Percentiles rank a stretch among this genome's conserved stretches.
These are phyloP conservation scores for Pezicula rhizophila DNA, from an alignment of 2,329 filamentous ascomycete genomes.

Conservation along the genomic window DNA sequence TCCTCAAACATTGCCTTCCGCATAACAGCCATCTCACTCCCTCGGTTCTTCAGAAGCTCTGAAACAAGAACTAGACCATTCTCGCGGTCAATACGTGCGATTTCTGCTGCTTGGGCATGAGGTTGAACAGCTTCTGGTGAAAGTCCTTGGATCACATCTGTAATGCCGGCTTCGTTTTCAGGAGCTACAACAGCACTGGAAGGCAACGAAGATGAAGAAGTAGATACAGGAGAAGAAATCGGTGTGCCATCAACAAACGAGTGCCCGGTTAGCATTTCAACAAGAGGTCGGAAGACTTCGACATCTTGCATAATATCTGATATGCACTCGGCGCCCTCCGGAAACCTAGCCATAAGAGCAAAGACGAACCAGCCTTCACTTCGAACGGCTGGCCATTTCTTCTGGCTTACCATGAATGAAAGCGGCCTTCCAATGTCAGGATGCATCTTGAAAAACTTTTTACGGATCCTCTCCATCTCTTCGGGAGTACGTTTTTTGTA, in stretches of 20 bases:
- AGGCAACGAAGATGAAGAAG: background rate
- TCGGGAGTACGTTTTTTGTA: constrained; percentile 18
- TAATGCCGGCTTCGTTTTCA: background rate
- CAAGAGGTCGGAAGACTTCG: constrained; percentile 38
- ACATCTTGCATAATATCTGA: constrained; percentile 35
- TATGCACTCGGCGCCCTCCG: constrained; percentile 42
- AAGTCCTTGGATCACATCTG: constrained; percentile 5
- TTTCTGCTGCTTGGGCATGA: constrained; percentile 30
- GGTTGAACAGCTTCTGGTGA: constrained; percentile 15
- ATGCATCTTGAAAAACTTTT: constrained; percentile 25
- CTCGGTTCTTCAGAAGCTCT: constrained; percentile 44
- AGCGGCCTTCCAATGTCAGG: constrained; percentile 32
- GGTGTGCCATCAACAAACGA: constrained; percentile 19
- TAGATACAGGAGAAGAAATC: background rate
- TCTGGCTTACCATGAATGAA: constrained; percentile 47
- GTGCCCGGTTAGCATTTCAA: constrained; percentile 43
- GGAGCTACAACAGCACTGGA: background rate
- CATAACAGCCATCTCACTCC: constrained; percentile 33
- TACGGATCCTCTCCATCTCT: constrained; percentile 29
- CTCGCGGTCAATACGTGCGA: constrained; percentile 50
- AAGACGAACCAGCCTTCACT: constrained; percentile 59
- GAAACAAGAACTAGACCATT: constrained; percentile 55
- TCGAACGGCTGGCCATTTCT: constrained; percentile 51
- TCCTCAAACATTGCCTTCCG: constrained; percentile 38
- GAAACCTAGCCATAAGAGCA: constrained; percentile 50